Percentiles rank a stretch among this genome's conserved stretches.
Conservation (phyloP, 2,329 filamentous ascomycete species). For the Cordyceps militaris region DNA sequence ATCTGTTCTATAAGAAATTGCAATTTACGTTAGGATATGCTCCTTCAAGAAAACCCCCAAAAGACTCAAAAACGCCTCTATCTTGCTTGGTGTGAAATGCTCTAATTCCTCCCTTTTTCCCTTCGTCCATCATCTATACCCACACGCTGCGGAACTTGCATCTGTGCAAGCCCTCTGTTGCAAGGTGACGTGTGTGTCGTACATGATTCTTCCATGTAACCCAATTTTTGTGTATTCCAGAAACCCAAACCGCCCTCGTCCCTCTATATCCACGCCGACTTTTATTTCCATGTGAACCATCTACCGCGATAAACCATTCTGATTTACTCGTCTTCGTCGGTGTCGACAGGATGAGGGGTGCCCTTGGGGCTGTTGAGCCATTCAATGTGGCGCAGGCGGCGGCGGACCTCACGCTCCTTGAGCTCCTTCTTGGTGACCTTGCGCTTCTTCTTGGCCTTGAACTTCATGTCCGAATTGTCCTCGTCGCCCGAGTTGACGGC, state of each 20-base stretch:
- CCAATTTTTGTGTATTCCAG: not conserved
- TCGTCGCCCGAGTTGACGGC: constrained; percentile 78
- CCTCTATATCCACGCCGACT: not conserved
- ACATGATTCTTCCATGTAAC: not conserved
- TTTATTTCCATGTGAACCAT: not conserved
- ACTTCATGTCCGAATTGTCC: constrained; percentile 74
- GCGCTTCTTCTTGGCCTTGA: constrained; percentile 89
- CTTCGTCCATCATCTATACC: not conserved
- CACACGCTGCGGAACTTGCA: not conserved
- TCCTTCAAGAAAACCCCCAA: not conserved
- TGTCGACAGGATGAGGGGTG: constrained; percentile 68
- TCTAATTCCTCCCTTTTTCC: not conserved
- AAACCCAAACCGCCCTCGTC: not conserved
- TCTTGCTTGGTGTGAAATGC: not conserved
- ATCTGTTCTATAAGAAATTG: constrained; percentile 1
- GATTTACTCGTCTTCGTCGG: constrained; percentile 62
- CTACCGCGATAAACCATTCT: not conserved
- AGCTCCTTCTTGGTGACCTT: constrained; percentile 96
- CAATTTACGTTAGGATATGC: not conserved
- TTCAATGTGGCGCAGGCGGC: constrained; percentile 77
- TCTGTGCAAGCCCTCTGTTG: not conserved
- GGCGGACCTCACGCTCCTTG: constrained; percentile 85
- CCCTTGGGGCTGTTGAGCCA: constrained; percentile 83
- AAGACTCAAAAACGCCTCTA: constrained; percentile 4
- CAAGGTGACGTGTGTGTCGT: not conserved